These are phyloP conservation scores for Leishmania tropica DNA, from an alignment of 208 protist genomes.

Conservation along the genomic window DNA sequence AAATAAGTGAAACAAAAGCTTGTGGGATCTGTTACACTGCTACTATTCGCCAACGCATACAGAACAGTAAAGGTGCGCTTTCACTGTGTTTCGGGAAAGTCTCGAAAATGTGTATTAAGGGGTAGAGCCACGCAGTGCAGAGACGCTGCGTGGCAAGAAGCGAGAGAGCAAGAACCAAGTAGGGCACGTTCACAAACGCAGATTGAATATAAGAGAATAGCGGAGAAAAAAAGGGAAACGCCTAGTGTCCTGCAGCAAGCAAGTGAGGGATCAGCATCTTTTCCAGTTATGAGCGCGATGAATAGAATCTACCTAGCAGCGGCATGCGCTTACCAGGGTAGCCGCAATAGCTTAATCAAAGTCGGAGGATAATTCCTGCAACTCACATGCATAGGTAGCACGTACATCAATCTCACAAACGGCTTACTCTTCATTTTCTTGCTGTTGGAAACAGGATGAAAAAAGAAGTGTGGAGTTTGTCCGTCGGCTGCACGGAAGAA, in stretches of 20 bases:
- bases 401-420: neutral
- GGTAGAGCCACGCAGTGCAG: neutral
- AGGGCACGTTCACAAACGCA: neutral
- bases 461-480: conserved; percentile 5
- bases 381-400: neutral
- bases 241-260: neutral
- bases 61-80: neutral
- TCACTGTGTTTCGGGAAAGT: neutral
- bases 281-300: neutral
- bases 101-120: conserved; percentile 7
- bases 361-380: neutral
- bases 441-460: neutral
- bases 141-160: conserved; percentile 1
- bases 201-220: neutral
- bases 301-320: neutral
- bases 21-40: neutral
- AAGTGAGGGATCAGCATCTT: neutral
- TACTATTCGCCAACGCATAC: neutral
- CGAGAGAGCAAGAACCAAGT: neutral
- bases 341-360: neutral
- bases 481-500: neutral
- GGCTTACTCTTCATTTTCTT: neutral
- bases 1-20: conserved; percentile 3
- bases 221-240: neutral
- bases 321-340: neutral